Evolutionary conservation across 768 basidiomycete genomes (phyloP), one percentile per base, ranked within the genome.

Genomic region (Hirschioporus abietinus): DNA sequence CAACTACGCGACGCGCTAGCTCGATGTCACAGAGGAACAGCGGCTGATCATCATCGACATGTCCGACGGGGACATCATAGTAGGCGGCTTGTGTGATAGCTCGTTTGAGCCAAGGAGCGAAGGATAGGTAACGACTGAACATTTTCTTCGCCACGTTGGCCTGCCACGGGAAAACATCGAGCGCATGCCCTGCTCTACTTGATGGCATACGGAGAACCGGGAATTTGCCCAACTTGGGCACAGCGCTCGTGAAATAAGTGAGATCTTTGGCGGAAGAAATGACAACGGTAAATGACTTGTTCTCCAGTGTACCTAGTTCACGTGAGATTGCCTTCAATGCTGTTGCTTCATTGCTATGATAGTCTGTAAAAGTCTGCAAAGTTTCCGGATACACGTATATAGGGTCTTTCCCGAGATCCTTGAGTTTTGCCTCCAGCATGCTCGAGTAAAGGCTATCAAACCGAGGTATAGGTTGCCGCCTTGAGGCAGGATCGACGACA

Each of bases 151-250:
- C 87, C 23, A 94, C 91, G 70, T 91, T 86, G 0, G 84, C 79
- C 70, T 98, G 91, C 96, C 96, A 99, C 10, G 91, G 91, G 72
- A 97, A 91, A 58, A 91, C 84, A 66, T 93, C 92, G 24, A 91
- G 81, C 7, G 86, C 85, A 75, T 89, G 93, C n/a, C 84, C 82
- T 36, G 76, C 82, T 78, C 83, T 90, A n/a, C 88, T 83, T 78
- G 87, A 90, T n/a, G 88, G 83, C 89, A 96, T 92, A 4, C 89
- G 88, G 68, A 99, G 79, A 63, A 97, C 83, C 0, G 97, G 97
- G 79, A 96, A 96, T 72, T 89, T 91, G 9, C 82, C 74, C 18
- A 95, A 82, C 72, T 90, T 91, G 26, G 89, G 84, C 62, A 91
- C 76, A 36, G 83, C 78, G 10, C 81, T 75, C 71, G 96, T 93